Conservation (phyloP, 805 yeast genomes). For the Soucietia sequanensis region DNA sequence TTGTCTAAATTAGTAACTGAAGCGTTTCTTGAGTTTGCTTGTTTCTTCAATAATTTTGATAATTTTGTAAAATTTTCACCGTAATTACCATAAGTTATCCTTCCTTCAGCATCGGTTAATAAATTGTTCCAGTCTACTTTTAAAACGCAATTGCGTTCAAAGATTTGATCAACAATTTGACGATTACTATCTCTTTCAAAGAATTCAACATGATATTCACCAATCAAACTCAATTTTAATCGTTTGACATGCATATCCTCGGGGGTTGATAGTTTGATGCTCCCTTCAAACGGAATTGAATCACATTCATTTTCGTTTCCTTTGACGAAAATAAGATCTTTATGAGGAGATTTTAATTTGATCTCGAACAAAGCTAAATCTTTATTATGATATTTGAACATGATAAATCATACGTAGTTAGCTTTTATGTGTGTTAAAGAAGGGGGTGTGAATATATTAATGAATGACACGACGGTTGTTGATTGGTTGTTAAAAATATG, state of each 20-base stretch:
- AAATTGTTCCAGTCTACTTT: slow-evolving; percentile 50
- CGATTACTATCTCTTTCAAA: slow-evolving; percentile 31
- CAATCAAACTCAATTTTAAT: slow-evolving; percentile 39
- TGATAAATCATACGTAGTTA: slow-evolving; percentile 6
- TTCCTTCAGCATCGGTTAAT: slow-evolving; percentile 38
- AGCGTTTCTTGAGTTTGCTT: slow-evolving; percentile 3
- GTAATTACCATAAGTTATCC: slow-evolving; percentile 38
- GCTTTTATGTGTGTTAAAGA: no score
- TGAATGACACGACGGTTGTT: no score
- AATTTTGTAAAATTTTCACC: slow-evolving; percentile 33
- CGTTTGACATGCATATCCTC: slow-evolving; percentile 39
- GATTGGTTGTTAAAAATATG: no score
- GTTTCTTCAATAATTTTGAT: slow-evolving; percentile 15
- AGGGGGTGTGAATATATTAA: no score
- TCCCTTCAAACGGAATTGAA: slow-evolving; percentile 43
- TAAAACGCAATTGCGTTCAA: slow-evolving; percentile 39
- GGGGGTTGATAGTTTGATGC: slow-evolving; percentile 45
- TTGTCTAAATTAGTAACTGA: slow-evolving; percentile 6
- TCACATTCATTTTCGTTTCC: slow-evolving; percentile 48
- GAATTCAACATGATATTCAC: slow-evolving; percentile 44
- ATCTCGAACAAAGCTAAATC: slow-evolving; percentile 37
- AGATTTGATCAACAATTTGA: slow-evolving; percentile 28
- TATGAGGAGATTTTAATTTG: slow-evolving; percentile 37
- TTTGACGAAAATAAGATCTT: slow-evolving; percentile 40
- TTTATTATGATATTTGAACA: slow-evolving; percentile 22